These are phyloP conservation scores for Metschnikowia cerradonensis DNA, from an alignment of 805 yeast genomes.

Conservation along the genomic window DNA sequence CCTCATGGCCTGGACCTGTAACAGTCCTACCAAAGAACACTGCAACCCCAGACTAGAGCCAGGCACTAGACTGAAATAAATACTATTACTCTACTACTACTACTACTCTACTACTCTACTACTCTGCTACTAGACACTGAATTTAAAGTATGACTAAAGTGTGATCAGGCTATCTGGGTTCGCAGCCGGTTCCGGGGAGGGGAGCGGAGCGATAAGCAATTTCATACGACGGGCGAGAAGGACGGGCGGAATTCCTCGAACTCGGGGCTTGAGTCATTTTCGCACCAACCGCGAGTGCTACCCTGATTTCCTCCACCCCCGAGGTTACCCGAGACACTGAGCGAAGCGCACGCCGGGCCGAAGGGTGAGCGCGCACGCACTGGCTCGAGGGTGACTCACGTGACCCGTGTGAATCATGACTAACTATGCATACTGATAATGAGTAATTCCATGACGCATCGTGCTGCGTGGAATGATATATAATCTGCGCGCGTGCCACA, in stretches of 20 bases:
- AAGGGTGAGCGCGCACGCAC: too few relatives aligned
- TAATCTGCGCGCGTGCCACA: conserved; percentile 3
- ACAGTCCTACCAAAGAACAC: too few relatives aligned
- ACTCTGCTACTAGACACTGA: too few relatives aligned
- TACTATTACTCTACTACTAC: too few relatives aligned
- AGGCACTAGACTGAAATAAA: too few relatives aligned
- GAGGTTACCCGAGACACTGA: too few relatives aligned
- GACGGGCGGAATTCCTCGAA: not conserved
- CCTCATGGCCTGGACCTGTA: too few relatives aligned
- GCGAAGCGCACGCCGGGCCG: too few relatives aligned
- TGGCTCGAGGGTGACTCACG: not conserved
- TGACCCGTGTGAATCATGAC: conserved; percentile 1
- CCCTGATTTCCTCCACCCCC: too few relatives aligned
- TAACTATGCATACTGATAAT: conserved; percentile 3
- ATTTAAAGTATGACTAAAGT: too few relatives aligned
- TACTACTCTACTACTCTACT: too few relatives aligned
- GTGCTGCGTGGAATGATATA: conserved; percentile 4
- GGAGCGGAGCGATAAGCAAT: not conserved
- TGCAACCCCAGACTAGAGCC: too few relatives aligned
- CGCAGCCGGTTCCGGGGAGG: not conserved
- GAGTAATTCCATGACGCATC: conserved; percentile 5
- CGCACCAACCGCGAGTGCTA: not conserved
- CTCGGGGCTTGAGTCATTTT: not conserved
- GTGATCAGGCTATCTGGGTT: not conserved
- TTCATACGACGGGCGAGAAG: not conserved